Base-by-base conservation (phyloP, 2,329 filamentous ascomycete species). In the Xylariaceae sp. region DNA sequence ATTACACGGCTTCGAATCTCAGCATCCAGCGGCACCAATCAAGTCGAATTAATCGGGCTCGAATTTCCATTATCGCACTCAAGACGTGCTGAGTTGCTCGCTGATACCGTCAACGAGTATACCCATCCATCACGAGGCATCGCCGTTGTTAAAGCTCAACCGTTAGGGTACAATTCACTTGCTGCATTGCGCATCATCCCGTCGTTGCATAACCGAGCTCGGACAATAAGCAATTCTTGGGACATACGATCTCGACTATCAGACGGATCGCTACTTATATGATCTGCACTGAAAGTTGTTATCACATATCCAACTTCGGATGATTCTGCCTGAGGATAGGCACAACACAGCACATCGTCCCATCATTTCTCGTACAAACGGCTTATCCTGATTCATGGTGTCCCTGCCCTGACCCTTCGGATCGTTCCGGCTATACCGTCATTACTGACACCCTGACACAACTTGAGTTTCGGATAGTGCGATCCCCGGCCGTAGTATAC, bases 381-480 rank as follows among this genome's bases (percentile, higher is more conserved):
- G 41, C 34, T 50, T 48, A 46, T 50, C 41, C 39, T 41, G 41
- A 47, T 46, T 36, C 45, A 48, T 38, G 52, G 47, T 28, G 17
- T 42, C 17, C 50, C 17, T 28, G 44, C 42, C 45, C 39, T 42
- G 18, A 39, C 47, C 40, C 57, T 61, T 58, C 52, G 60, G 48
- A 38, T 33, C 48, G 43, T 39, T 51, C 45, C 40, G 48, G 47
- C 41, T 40, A 52, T 51, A 39, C 42, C 49, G 50, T 61, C 50
- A 59, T 57, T 55, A 33, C 51, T 11, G 38, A 40, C 45, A 18
- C 51, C 48, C 52, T 64, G 62, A 66, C 41, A 63, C 63, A 57
- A 31, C 42, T 55, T 42, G 48, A 42, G 60, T 63, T 66, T 66
- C 61, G 60, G 57, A 34, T 54, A 41, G 40, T 42, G 22, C 48